Evolutionary conservation across 495 filamentous ascomycete genomes (phyloP).

Genomic region (Aspergillus leporis): DNA sequence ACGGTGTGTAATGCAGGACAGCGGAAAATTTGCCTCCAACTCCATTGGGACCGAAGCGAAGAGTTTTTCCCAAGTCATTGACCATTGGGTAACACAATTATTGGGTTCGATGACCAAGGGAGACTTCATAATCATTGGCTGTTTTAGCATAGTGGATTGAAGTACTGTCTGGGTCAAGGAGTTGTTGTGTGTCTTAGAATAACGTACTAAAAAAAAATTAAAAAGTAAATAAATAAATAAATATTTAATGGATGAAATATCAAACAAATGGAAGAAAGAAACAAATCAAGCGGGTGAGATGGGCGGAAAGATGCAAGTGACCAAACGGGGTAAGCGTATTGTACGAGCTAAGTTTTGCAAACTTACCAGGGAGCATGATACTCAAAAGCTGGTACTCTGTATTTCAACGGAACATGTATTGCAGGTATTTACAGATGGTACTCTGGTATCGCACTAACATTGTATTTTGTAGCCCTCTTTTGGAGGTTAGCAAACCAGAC

Average conservation of each 20-base stretch:
- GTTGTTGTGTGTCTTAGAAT: neutral
- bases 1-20: neutral
- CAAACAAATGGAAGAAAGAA: neutral
- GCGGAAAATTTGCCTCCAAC: neutral
- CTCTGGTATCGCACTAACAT: too few species aligned
- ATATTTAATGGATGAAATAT: neutral
- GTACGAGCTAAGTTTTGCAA: neutral
- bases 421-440: too few species aligned
- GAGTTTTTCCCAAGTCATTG: constrained; percentile 1
- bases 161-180: neutral
- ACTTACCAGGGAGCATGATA: neutral
- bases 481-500: too few species aligned
- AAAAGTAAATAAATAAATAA: neutral
- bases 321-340: neutral
- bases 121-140: neutral
- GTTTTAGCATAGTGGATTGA: neutral
- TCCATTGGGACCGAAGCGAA: neutral
- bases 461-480: too few species aligned
- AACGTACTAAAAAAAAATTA: neutral
- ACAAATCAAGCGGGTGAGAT: neutral
- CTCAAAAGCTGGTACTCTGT: neutral
- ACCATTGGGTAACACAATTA: neutral
- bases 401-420: too few species aligned
- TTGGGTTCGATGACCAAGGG: neutral
- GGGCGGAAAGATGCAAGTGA: neutral